Evolutionary conservation across 805 yeast species (phyloP).

Genomic region (Nakazawaea holstii): DNA sequence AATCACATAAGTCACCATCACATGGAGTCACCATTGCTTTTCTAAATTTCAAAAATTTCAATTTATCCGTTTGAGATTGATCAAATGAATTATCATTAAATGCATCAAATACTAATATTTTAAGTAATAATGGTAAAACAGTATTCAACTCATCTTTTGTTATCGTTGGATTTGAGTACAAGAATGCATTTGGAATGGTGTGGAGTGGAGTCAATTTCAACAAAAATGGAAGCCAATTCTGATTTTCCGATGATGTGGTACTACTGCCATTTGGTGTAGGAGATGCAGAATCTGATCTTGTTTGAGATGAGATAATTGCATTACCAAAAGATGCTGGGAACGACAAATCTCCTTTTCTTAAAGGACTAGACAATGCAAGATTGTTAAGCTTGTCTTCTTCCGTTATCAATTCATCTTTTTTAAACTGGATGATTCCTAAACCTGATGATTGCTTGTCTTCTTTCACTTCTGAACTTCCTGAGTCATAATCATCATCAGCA

Average conservation of each 20-base stretch:
- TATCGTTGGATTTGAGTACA: conserved; percentile 30
- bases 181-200: conserved; percentile 53
- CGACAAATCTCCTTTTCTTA: not conserved
- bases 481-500: not conserved
- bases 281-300: conserved; percentile 44
- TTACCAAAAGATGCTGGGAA: not conserved
- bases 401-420: not conserved
- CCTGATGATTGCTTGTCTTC: conserved; percentile 34
- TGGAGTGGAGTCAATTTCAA: conserved; percentile 57
- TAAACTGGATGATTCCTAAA: conserved; percentile 26
- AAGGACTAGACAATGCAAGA: conserved; percentile 17
- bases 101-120: conserved; percentile 21
- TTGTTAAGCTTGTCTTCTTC: conserved; percentile 7
- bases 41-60: conserved; percentile 2
- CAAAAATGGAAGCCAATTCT: conserved; percentile 66
- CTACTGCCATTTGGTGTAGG: conserved; percentile 29
- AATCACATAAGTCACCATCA: not conserved
- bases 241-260: conserved; percentile 30
- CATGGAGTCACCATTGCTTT: not conserved
- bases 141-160: conserved; percentile 15
- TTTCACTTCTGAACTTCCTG: conserved; percentile 11
- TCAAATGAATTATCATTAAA: conserved; percentile 4
- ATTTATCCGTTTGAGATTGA: not conserved
- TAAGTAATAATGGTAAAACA: conserved; percentile 27
- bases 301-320: conserved; percentile 33